Conservation (phyloP, 2,329 filamentous ascomycete species). For the Alternaria ventricosa region DNA sequence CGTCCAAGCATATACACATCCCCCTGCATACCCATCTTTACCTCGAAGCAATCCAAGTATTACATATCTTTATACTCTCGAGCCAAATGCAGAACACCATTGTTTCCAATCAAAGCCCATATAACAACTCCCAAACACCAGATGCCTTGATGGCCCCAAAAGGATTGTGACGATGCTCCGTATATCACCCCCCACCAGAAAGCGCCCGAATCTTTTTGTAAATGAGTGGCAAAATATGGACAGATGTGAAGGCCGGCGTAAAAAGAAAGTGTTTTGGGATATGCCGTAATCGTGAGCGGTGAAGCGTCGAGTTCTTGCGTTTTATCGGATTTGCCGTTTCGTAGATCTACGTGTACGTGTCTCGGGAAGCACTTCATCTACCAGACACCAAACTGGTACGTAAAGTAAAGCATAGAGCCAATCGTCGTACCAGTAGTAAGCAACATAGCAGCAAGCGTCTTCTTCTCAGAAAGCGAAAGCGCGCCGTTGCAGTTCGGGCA, state of each 20-base stretch:
- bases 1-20: not conserved
- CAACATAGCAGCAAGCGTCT: conserved; percentile 63
- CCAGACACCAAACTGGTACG: conserved; percentile 53
- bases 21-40: not conserved
- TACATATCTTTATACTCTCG: not conserved
- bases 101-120: not conserved
- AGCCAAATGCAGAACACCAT: not conserved
- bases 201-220: not conserved
- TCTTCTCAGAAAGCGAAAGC: conserved; percentile 59
- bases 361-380: conserved; percentile 16
- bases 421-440: conserved; percentile 64
- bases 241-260: conserved; percentile 22
- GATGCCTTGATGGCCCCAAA: not conserved
- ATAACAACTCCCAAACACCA: not conserved
- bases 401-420: conserved; percentile 63
- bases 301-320: conserved; percentile 3
- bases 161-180: not conserved
- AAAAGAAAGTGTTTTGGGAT: conserved; percentile 12
- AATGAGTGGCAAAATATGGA: conserved; percentile 30
- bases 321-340: not conserved
- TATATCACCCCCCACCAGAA: not conserved
- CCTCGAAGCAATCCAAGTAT: not conserved
- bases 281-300: conserved; percentile 27
- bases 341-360: not conserved
- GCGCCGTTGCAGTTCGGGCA: conserved; percentile 65